Evolutionary conservation across 352 stramenopile species (phyloP).

Genomic region (Phytopythium oedochilum): DNA sequence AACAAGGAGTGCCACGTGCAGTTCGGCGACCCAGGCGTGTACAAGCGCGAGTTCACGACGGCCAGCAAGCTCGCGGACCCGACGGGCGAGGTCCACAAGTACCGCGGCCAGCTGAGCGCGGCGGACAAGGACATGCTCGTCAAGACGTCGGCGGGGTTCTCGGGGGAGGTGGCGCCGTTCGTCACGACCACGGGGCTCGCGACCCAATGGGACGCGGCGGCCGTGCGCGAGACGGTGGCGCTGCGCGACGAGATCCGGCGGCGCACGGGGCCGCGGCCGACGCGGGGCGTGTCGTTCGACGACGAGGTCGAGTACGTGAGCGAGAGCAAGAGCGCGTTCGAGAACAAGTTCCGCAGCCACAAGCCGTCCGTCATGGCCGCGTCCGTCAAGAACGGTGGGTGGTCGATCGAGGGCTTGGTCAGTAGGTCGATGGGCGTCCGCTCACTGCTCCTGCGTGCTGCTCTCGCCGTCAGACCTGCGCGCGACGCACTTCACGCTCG

Average conservation of each 20-base stretch:
- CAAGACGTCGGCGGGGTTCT: slow-evolving; percentile 53
- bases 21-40: slow-evolving; percentile 50
- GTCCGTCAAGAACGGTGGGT: slow-evolving; percentile 69
- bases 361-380: slow-evolving; percentile 73
- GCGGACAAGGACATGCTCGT: slow-evolving; percentile 54
- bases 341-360: slow-evolving; percentile 66
- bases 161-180: slow-evolving; percentile 43
- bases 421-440: not conserved
- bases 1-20: slow-evolving; percentile 68
- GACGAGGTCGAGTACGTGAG: slow-evolving; percentile 78
- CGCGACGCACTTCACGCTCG: slow-evolving; percentile 68
- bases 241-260: slow-evolving; percentile 66
- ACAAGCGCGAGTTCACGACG: slow-evolving; percentile 52
- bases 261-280: slow-evolving; percentile 45
- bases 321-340: slow-evolving; percentile 62
- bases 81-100: slow-evolving; percentile 63
- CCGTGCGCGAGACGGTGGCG: slow-evolving; percentile 46
- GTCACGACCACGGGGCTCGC: slow-evolving; percentile 63
- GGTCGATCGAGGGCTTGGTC: too few species aligned
- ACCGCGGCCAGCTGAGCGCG: slow-evolving; percentile 40
- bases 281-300: slow-evolving; percentile 67
- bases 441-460: not conserved
- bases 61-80: slow-evolving; percentile 50
- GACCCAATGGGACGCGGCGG: slow-evolving; percentile 58
- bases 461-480: slow-evolving; percentile 44